Evolutionary conservation across 176 grass and related monocot species (phyloP).

Genomic region (Oryza rufipogon): DNA sequence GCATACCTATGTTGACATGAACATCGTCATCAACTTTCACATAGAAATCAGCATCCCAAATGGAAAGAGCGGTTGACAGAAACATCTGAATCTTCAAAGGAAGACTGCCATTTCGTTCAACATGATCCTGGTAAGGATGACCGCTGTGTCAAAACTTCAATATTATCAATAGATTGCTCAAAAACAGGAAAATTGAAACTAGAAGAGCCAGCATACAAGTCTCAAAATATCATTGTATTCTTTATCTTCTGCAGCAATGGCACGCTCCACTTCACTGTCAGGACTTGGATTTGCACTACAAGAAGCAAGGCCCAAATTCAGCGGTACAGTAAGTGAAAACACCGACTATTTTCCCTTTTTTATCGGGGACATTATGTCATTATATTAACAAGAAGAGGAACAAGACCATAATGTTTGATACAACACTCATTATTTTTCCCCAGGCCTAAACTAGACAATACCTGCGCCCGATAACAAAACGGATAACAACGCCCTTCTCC

Average conservation of each 20-base stretch:
- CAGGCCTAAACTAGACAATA: slow-evolving; percentile 31
- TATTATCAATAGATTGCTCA: background rate
- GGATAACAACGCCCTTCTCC: slow-evolving; percentile 68
- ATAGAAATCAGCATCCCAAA: slow-evolving; percentile 83
- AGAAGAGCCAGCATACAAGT: slow-evolving; percentile 53
- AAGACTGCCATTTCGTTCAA: slow-evolving; percentile 61
- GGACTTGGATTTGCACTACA: slow-evolving; percentile 51
- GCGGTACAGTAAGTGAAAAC: background rate
- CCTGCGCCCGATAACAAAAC: slow-evolving; percentile 77
- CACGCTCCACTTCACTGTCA: slow-evolving; percentile 50
- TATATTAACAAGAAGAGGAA: background rate
- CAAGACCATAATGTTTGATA: background rate
- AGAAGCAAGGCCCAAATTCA: slow-evolving; percentile 27
- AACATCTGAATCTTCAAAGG: slow-evolving; percentile 67
- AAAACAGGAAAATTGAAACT: slow-evolving; percentile 10
- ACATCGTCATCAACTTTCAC: slow-evolving; percentile 79
- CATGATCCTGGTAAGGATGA: slow-evolving; percentile 52
- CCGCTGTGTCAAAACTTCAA: background rate
- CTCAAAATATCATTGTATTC: slow-evolving; percentile 65
- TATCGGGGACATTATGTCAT: background rate
- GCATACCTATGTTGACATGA: slow-evolving; percentile 77
- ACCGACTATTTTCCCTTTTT: background rate
- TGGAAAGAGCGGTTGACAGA: slow-evolving; percentile 63
- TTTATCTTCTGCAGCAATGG: slow-evolving; percentile 62
- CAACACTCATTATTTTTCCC: background rate